Evolutionary conservation across 805 yeast species (phyloP).

Genomic region (Wickerhamiella dianesei): DNA sequence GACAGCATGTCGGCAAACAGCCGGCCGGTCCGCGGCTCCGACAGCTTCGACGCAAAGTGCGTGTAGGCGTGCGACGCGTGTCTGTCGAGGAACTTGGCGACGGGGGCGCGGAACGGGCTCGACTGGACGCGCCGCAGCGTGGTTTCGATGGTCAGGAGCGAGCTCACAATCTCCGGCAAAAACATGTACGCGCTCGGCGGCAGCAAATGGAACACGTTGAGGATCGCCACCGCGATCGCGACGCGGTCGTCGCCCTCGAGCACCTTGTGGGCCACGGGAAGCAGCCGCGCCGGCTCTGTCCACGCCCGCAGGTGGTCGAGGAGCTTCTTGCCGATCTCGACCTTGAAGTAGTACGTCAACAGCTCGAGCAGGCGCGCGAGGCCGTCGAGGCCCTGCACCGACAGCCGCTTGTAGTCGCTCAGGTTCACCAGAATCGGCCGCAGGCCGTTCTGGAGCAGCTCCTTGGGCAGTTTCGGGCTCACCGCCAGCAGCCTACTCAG

Average conservation of each 20-base stretch:
- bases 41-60: conserved; percentile 54
- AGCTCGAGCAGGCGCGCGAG: conserved; percentile 74
- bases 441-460: conserved; percentile 83
- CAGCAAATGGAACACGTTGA: conserved; percentile 78
- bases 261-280: conserved; percentile 66
- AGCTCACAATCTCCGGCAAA: conserved; percentile 70
- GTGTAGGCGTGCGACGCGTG: conserved; percentile 63
- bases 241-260: conserved; percentile 70
- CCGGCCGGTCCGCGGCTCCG: conserved; percentile 49
- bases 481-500: conserved; percentile 70
- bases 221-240: conserved; percentile 74
- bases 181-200: conserved; percentile 90
- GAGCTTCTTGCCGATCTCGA: conserved; percentile 87
- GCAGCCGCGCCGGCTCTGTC: conserved; percentile 73
- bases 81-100: conserved; percentile 72
- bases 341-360: conserved; percentile 83
- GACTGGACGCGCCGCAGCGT: conserved; percentile 69
- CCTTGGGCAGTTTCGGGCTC: conserved; percentile 75
- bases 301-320: conserved; percentile 90
- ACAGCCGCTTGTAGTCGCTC: conserved; percentile 81
- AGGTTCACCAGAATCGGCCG: conserved; percentile 92
- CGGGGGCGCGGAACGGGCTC: conserved; percentile 86
- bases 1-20: conserved; percentile 54
- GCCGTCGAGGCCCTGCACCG: conserved; percentile 84
- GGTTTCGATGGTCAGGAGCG: conserved; percentile 65